phyloP scores from a whole-genome alignment of 176 grass and related monocot genomes.

The Paspalum vaginatum region DNA sequence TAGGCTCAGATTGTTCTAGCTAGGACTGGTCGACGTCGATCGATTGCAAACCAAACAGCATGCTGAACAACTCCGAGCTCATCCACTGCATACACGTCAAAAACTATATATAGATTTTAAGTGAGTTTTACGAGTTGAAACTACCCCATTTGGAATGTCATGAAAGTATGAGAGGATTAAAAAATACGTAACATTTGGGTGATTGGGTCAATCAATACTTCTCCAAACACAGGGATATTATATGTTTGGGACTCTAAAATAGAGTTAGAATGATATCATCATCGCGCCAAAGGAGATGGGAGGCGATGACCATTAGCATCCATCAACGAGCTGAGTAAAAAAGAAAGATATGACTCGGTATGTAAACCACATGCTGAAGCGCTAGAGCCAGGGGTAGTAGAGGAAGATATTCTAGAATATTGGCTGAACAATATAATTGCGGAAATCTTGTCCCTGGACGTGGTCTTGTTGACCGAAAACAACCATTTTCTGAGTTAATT shows the following conservation, averaged over 20 bases:
- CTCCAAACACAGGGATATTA: neutral
- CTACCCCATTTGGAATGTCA: neutral
- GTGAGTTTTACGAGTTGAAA: too few relatives aligned
- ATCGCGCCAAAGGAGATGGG: neutral
- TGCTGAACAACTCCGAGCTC: neutral
- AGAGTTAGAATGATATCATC: neutral
- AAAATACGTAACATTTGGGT: neutral
- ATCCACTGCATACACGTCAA: neutral
- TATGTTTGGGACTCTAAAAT: neutral
- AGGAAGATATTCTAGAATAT: slow-evolving; percentile 14
- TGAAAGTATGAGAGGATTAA: neutral
- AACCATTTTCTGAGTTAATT: neutral
- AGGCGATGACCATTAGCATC: neutral
- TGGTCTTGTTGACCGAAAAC: slow-evolving; percentile 10
- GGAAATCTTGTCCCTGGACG: slow-evolving; percentile 8
- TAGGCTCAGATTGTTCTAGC: too few relatives aligned
- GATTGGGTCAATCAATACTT: neutral
- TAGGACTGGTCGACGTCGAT: too few relatives aligned
- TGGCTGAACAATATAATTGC: neutral
- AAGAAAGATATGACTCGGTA: neutral
- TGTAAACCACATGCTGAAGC: neutral
- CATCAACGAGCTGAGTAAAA: neutral
- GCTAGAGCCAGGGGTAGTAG: slow-evolving; percentile 11
- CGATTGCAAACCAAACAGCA: too few relatives aligned
- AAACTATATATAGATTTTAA: too few relatives aligned